phyloP scores from a whole-genome alignment of 1,284 basidiomycete genomes.

The Irpex sp. region DNA sequence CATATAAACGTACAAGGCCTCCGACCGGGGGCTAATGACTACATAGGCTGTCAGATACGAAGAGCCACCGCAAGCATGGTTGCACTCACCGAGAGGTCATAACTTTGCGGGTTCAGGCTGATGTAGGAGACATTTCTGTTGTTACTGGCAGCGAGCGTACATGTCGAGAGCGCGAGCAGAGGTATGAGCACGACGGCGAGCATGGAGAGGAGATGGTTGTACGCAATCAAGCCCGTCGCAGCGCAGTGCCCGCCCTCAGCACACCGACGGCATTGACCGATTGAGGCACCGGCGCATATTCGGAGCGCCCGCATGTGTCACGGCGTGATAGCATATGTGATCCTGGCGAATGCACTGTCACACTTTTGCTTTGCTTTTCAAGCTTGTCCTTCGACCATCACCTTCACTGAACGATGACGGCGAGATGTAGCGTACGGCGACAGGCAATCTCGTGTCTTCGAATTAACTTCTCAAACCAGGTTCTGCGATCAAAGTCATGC shows the following conservation, averaged over 20 bases:
- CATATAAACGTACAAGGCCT: conserved; percentile 2
- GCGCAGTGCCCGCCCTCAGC: background rate
- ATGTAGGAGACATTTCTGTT: conserved; percentile 2
- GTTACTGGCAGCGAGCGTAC: background rate
- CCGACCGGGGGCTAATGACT: conserved; percentile 4
- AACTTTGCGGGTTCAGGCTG: conserved; percentile 10
- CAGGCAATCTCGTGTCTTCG: too few species aligned
- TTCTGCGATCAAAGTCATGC: too few species aligned
- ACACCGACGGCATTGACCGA: background rate
- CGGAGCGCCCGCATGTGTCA: background rate
- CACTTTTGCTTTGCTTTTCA: background rate
- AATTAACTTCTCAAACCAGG: too few species aligned
- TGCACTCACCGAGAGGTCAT: conserved; percentile 11
- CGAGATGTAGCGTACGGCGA: too few species aligned
- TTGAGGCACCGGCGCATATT: background rate
- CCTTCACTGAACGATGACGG: too few species aligned
- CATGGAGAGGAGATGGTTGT: conserved; percentile 7
- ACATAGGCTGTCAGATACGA: background rate
- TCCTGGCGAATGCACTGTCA: background rate
- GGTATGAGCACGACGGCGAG: background rate
- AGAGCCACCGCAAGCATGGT: background rate
- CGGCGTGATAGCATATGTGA: too few species aligned
- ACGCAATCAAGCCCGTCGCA: background rate
- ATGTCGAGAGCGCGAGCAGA: conserved; percentile 1
- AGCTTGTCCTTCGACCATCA: too few species aligned